Evolutionary conservation across 169 alveolate genomes (phyloP), one percentile per base, ranked within the genome.

Genomic region (Eimeria zaria): DNA sequence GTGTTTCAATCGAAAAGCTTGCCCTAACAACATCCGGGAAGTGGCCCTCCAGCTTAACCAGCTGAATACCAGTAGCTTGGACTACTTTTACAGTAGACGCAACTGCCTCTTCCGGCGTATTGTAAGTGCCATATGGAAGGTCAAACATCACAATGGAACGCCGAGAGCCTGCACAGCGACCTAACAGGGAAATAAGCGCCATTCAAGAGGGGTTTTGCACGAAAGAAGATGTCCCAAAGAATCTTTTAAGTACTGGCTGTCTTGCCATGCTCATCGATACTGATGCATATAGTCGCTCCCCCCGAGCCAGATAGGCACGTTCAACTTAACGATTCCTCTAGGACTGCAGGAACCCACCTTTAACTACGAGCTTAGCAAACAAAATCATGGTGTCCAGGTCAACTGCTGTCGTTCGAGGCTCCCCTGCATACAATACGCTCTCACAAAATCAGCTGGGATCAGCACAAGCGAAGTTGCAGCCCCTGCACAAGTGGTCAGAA

Each of bases 21-120:
- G 62, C 96, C 96, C 67, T 73, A 22, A 95, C 97, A 36, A 74
- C 55, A n/a, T 95, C 97, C 60, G 97, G 97, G 27, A 22, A 71
- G 76, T 73, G 55, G 33, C 97, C 97, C 55, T 95, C 97, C 62
- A 95, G 84, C 84, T 95, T 95, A 27, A 95, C 97, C 53, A 91
- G 55, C 76, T 78, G 88, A 80, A 83, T 73, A 71, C 97, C 97
- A 33, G 95, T 87, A 71, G 53, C 85, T 41, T 84, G 89, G 51
- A 95, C 96, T 44, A 95, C 91, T 27, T 33, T 39, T 22, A 71
- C 60, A 71, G 92, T 90, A 16, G 94, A 44, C 30, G 91, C 95
- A 30, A 89, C 90, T 1, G 97, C 97, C 51, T 58, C 83, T 55
- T 89, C 95, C 27, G 74, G 89, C 14, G 97, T 95, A 67, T 69